phyloP scores from a whole-genome alignment of 352 stramenopile genomes.

The Proteromonas lacertae region DNA sequence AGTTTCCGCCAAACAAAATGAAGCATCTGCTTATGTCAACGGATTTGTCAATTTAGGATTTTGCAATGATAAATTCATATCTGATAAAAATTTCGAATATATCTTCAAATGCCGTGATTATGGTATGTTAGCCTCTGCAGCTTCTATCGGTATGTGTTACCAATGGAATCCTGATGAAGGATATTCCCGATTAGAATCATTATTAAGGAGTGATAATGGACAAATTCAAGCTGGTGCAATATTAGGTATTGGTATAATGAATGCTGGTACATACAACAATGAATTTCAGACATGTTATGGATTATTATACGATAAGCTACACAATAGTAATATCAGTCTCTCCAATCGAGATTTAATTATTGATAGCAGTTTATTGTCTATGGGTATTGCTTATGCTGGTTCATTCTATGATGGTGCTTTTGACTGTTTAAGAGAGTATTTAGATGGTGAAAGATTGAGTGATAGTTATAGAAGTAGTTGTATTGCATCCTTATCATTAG shows the following conservation, averaged over 20 bases:
- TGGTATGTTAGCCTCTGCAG: slow-evolving; percentile 86
- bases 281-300: slow-evolving; percentile 81
- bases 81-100: slow-evolving; percentile 60
- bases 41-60: slow-evolving; percentile 95
- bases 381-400: slow-evolving; percentile 90
- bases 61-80: slow-evolving; percentile 61
- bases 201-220: slow-evolving; percentile 84
- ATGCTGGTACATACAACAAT: slow-evolving; percentile 55
- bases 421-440: slow-evolving; percentile 60
- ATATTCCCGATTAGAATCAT: slow-evolving; percentile 94
- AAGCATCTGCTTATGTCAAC: slow-evolving; percentile 96
- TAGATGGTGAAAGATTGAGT: slow-evolving; percentile 43
- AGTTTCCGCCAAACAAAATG: slow-evolving; percentile 83
- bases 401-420: slow-evolving; percentile 75
- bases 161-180: slow-evolving; percentile 98
- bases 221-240: slow-evolving; percentile 88
- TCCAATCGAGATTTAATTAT: slow-evolving; percentile 56
- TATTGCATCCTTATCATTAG: slow-evolving; percentile 68
- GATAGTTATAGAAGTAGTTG: slow-evolving; percentile 36
- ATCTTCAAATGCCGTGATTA: slow-evolving; percentile 99
- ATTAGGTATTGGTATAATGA: slow-evolving; percentile 78
- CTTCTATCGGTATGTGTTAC: slow-evolving; percentile 81
- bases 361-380: slow-evolving; percentile 59
- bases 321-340: slow-evolving; percentile 52
- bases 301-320: slow-evolving; percentile 78